Base-by-base conservation (phyloP, 176 grass and related monocot genomes). In the Thalia dealbata region DNA sequence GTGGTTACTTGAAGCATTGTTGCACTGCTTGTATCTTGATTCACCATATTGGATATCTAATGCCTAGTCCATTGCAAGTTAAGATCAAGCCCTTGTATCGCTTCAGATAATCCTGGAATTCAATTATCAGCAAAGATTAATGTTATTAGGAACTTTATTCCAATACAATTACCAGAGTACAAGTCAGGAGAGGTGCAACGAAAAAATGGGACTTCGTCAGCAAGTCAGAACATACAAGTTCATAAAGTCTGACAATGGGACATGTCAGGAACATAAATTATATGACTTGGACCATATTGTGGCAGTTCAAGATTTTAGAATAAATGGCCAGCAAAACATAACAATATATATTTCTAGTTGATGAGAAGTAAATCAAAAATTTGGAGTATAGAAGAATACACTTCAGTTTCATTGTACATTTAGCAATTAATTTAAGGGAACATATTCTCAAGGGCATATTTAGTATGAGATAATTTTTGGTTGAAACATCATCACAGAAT, bases 31-130 rank as follows among this genome's bases (percentile, higher is more conserved):
- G 26, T 0, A 27, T 3, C 3, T 22, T 29, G 24, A 52, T 72
- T 72, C 24, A 72, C 70, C 48, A 32, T 32, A 55, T 9, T 52
- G 70, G 70, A 54, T 51, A 52, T 72, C 23, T 72, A 72, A 30
- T 72, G 42, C 70, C 70, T 21, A 72, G 24, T 3, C 70, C 70
- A 54, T 32, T 72, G 45, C 70, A 72, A 18, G 70, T 72, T 32
- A 72, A 72, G 52, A 72, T 72, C 70, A 54, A 72, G 48, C 70
- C 24, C 70, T 72, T 72, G 70, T 72, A 44, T 52, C 70, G 43
- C 11, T 72, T 72, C 24, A 72, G 45, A 23, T 35, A 72, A 30
- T 72, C 70, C 70, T 72, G 48, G 52, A 72, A 72, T 30, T 29
- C 10, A 72, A 14, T 9, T 21, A 52, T 52, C 48, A 11, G 29